Percentiles rank a stretch among this genome's conserved stretches.
Conservation (phyloP, 2,329 filamentous ascomycete genomes). For the Curvularia hawaiiensis region DNA sequence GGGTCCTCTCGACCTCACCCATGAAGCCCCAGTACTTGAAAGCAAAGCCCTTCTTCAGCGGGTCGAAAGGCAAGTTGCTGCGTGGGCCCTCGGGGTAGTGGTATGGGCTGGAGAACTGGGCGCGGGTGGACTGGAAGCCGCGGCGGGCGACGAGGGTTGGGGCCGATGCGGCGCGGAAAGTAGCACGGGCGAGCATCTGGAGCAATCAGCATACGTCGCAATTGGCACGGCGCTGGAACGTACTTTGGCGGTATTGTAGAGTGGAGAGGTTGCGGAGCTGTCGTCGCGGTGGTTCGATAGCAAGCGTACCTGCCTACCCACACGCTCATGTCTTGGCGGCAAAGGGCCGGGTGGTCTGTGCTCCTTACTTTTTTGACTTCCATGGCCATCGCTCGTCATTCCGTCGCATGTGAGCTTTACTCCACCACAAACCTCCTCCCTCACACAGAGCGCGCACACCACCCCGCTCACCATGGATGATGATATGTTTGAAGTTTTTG, state of each 20-base stretch:
- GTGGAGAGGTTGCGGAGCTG: conserved; percentile 33
- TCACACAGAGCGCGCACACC: conserved; percentile 3
- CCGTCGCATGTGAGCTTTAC: background rate
- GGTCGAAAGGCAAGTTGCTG: conserved; percentile 97
- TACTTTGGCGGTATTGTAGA: conserved; percentile 39
- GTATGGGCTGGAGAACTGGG: conserved; percentile 87
- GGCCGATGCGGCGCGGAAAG: conserved; percentile 65
- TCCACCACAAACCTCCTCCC: background rate
- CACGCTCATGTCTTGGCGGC: conserved; percentile 9
- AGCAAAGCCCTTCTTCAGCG: conserved; percentile 83
- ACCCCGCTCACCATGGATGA: conserved; percentile 46
- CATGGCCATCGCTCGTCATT: background rate
- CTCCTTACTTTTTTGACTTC: conserved; percentile 10
- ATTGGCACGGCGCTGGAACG: conserved; percentile 30
- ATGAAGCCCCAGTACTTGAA: conserved; percentile 83
- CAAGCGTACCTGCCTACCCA: conserved; percentile 2
- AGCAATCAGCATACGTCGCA: conserved; percentile 41
- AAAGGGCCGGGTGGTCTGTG: background rate
- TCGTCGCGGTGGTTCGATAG: conserved; percentile 19
- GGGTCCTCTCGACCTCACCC: conserved; percentile 56
- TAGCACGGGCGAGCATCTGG: conserved; percentile 78
- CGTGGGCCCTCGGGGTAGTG: conserved; percentile 98
- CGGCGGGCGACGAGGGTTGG: conserved; percentile 78
- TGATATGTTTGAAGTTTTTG: conserved; percentile 54
- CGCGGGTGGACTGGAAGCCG: conserved; percentile 89